Base-by-base conservation (phyloP, 2,329 filamentous ascomycete species). In the Nannizziopsis arthrosporioides region DNA sequence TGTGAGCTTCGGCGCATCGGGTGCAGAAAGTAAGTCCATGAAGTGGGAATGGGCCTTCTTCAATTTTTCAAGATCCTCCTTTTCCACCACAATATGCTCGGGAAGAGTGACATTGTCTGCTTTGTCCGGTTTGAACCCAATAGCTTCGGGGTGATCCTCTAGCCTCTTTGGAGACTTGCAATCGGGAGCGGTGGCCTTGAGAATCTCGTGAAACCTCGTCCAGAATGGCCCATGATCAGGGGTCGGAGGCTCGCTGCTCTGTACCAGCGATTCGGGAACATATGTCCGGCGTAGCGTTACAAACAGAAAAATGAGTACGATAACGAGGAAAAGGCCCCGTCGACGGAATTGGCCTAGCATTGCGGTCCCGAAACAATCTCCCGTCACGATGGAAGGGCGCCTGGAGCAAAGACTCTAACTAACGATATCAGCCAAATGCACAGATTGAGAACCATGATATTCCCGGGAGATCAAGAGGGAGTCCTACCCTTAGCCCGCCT, bases 111-210 rank as follows among this genome's bases (percentile, higher is more conserved):
- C 40, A 27, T 48, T 35, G 12, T 52, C 44, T 34, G 42, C 39
- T n/a, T 37, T n/a, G 37, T 55, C 54, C 3, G 54, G 54, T 30
- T 51, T 52, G 44, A 54, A 55, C 19, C 52, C 54, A 9, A 55
- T 50, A 2, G 53, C 42, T 7, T 22, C 9, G 3, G 53, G 53
- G 3, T 50, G 46, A 12, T 52, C 47, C 38, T 51, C 53, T 17
- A 51, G 30, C 8, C 51, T 45, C 18, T 37, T 52, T 9, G 53
- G 53, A 18, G 49, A 41, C 22, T 53, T 54, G 40, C 53, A 53
- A 18, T 44, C 39, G 2, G 53, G 54, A 3, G 49, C 47, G 17
- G 54, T 31, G 17, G 42, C 47, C n/a, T 50, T 53, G 11, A 55
- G 41, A 18, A 54, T 48, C 11, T 48, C 46, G 35, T 55, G 50